These are phyloP conservation scores for Hirsutella minnesotensis DNA, from an alignment of 2,329 filamentous ascomycete genomes.

Conservation along the genomic window DNA sequence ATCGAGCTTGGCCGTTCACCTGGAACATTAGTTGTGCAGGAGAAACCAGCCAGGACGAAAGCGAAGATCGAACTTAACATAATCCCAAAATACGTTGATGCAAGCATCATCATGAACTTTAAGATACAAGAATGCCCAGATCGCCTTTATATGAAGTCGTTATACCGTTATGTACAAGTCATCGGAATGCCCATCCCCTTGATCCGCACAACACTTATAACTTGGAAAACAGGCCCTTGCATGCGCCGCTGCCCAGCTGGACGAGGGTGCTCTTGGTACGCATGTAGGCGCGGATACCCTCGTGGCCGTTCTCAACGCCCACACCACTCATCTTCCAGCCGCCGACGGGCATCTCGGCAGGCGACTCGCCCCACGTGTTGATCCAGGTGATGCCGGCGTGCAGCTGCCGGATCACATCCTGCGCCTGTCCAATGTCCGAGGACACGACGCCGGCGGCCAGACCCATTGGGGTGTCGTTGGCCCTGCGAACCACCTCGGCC, in stretches of 20 bases:
- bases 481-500: constrained; percentile 57
- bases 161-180: too few relatives aligned
- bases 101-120: too few relatives aligned
- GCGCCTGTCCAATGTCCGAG: constrained; percentile 59
- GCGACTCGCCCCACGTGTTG: constrained; percentile 87
- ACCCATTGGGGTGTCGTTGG: constrained; percentile 67
- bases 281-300: constrained; percentile 71
- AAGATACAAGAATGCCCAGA: too few relatives aligned
- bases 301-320: constrained; percentile 74
- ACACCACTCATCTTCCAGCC: constrained; percentile 88
- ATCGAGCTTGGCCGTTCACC: too few relatives aligned
- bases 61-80: too few relatives aligned
- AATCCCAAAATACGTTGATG: too few relatives aligned
- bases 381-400: constrained; percentile 86
- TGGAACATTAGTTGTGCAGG: too few relatives aligned
- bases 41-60: too few relatives aligned
- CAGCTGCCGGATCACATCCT: constrained; percentile 57
- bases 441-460: constrained; percentile 80
- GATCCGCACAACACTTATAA: constrained; percentile 24
- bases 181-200: too few relatives aligned
- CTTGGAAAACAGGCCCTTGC: constrained; percentile 60
- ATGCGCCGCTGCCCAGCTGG: constrained; percentile 57
- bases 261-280: constrained; percentile 81
- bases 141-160: too few relatives aligned
- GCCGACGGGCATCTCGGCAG: constrained; percentile 84